Conservation (phyloP, 257 asterid species). For the Leptodermis oblonga region DNA sequence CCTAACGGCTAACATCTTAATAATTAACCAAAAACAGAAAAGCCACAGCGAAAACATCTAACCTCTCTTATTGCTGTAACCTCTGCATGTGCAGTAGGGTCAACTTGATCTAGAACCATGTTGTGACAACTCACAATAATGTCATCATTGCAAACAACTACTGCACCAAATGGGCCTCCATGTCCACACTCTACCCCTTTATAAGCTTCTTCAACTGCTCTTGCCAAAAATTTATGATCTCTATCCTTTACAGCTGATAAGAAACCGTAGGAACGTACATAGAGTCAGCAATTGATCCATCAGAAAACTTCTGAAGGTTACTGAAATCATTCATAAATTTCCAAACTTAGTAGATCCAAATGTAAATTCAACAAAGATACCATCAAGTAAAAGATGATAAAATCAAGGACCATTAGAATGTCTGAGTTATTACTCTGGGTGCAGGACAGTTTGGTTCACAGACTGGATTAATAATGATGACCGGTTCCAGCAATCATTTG, state of each 20-base stretch:
- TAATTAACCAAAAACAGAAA: neutral
- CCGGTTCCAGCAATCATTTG: neutral
- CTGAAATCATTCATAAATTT: neutral
- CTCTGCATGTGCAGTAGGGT: slow-evolving; percentile 99
- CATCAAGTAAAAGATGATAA: neutral
- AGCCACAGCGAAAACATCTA: slow-evolving; percentile 17
- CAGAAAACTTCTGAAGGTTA: neutral
- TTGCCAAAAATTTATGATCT: slow-evolving; percentile 84
- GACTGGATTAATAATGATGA: neutral
- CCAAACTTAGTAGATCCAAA: neutral
- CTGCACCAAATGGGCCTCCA: slow-evolving; percentile 99
- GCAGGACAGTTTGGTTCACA: neutral
- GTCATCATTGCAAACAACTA: slow-evolving; percentile 75
- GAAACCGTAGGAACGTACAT: slow-evolving; percentile 8
- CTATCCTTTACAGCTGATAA: slow-evolving; percentile 79
- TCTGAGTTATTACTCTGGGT: neutral
- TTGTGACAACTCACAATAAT: slow-evolving; percentile 94
- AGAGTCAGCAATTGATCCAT: neutral
- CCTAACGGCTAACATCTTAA: neutral
- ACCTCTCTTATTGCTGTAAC: slow-evolving; percentile 99
- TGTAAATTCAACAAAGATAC: neutral
- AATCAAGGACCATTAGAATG: neutral
- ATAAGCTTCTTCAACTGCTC: slow-evolving; percentile 97
- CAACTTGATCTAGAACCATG: slow-evolving; percentile 69
- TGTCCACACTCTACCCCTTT: slow-evolving; percentile 90